Evolutionary conservation across 441 rosid genomes (phyloP).

Genomic region (Mallotus japonicus): DNA sequence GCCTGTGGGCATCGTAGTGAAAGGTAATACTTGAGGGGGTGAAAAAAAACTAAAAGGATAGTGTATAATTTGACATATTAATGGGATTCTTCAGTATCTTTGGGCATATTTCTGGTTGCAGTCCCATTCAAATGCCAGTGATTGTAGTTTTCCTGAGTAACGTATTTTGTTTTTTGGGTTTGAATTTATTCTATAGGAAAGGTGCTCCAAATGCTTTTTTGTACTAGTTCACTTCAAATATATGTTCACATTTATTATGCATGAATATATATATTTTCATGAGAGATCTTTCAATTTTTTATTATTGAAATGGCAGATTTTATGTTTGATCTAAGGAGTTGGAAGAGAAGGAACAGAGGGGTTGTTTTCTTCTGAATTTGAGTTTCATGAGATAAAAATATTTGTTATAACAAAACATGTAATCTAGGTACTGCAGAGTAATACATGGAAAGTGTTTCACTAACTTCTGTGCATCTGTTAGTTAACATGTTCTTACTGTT

Average conservation of each 20-base stretch:
- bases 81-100: conserved; percentile 5
- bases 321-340: background rate
- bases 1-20: conserved; percentile 85
- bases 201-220: conserved; percentile 16
- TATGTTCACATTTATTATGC: conserved; percentile 15
- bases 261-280: background rate
- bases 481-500: conserved; percentile 14
- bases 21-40: conserved; percentile 49
- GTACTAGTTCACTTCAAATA: conserved; percentile 11
- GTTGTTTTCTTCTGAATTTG: conserved; percentile 7
- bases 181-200: conserved; percentile 12
- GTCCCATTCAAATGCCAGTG: background rate
- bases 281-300: conserved; percentile 11
- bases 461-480: background rate
- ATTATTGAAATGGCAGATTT: conserved; percentile 3
- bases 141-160: conserved; percentile 6
- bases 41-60: conserved; percentile 1
- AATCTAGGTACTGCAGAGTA: background rate
- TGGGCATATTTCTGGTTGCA: conserved; percentile 15
- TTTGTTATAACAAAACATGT: background rate
- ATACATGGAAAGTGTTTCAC: background rate
- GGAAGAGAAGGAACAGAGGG: background rate
- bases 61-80: conserved; percentile 3
- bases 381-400: background rate
- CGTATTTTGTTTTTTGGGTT: background rate